These are phyloP conservation scores for Musa itinerans DNA, from an alignment of 176 grass and related monocot genomes.

Conservation along the genomic window DNA sequence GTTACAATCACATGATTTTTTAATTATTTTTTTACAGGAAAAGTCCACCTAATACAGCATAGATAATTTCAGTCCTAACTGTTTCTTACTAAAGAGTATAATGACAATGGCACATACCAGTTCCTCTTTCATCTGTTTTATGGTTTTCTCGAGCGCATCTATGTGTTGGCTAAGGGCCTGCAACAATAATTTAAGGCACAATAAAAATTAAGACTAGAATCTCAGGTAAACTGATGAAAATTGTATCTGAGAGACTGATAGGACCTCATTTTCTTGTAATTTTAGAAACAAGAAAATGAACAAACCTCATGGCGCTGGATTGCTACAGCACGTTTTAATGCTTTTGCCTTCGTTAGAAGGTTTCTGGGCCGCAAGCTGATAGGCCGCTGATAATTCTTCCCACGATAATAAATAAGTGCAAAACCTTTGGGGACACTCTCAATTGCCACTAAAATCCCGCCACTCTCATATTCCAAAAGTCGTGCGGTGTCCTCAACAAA, in stretches of 20 bases:
- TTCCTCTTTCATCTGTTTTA: conserved; percentile 66
- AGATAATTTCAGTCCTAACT: conserved; percentile 3
- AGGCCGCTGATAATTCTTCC: conserved; percentile 91
- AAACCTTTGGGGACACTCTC: conserved; percentile 84
- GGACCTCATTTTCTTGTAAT: background rate
- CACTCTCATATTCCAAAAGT: conserved; percentile 86
- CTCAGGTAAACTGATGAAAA: conserved; percentile 14
- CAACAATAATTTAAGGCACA: conserved; percentile 12
- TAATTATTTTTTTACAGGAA: background rate
- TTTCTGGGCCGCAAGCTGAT: conserved; percentile 95
- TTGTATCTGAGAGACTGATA: conserved; percentile 4
- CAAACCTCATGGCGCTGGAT: conserved; percentile 98
- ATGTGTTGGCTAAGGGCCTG: conserved; percentile 97
- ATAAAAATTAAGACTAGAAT: background rate
- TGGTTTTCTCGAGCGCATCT: conserved; percentile 55
- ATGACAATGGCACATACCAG: conserved; percentile 51
- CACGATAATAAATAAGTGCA: conserved; percentile 85
- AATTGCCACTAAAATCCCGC: conserved; percentile 86
- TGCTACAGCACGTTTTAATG: conserved; percentile 80
- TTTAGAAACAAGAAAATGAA: conserved; percentile 7
- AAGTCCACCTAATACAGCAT: background rate
- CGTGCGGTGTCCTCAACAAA: conserved; percentile 80
- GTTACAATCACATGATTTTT: background rate
- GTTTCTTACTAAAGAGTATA: background rate
- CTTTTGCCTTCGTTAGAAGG: conserved; percentile 90